Evolutionary conservation across 2,329 filamentous ascomycete genomes (phyloP).

Genomic region (Fusarium subglutinans): DNA sequence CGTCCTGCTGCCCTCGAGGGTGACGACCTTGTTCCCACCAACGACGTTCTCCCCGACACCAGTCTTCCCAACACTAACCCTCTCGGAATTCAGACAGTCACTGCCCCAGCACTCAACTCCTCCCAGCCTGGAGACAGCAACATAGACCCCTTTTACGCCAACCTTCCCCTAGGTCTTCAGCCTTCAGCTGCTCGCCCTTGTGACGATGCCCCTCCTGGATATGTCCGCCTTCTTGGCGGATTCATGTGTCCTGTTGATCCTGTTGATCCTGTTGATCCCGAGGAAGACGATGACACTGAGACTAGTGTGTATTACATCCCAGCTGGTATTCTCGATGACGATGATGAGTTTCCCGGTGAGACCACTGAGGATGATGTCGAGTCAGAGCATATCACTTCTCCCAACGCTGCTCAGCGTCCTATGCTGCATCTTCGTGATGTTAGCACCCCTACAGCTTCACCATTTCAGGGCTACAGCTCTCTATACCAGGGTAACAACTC

Average conservation of each 20-base stretch:
- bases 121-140: background rate
- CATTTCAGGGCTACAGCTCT: background rate
- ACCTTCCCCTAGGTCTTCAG: background rate
- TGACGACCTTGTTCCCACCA: background rate
- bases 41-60: background rate
- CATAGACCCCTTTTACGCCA: accelerated
- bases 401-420: background rate
- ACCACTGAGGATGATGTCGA: background rate
- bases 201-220: background rate
- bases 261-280: background rate
- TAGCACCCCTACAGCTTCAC: background rate
- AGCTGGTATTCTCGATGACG: background rate
- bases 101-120: background rate
- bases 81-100: background rate
- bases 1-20: background rate
- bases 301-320: background rate
- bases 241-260: background rate
- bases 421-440: background rate
- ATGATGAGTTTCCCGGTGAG: background rate
- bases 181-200: background rate
- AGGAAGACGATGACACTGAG: background rate
- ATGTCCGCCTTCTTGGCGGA: background rate
- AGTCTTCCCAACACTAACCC: background rate
- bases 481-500: background rate
- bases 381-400: background rate